A percentile compares a stretch with the other conserved stretches of the same genome.
These are phyloP conservation scores for Colletotrichum somersetense DNA, from an alignment of 2,329 filamentous ascomycete species.

Conservation along the genomic window DNA sequence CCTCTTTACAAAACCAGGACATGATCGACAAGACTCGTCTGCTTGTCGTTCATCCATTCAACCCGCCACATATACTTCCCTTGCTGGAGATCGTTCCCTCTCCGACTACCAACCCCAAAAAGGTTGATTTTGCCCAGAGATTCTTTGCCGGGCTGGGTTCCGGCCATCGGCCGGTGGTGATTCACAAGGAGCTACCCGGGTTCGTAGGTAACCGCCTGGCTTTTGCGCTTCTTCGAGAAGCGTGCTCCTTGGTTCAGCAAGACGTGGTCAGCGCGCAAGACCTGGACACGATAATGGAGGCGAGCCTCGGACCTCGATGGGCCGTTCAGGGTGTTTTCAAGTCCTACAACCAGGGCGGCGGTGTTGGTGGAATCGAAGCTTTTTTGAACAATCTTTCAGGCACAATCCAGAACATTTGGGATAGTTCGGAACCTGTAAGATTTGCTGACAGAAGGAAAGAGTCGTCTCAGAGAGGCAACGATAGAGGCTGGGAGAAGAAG, in stretches of 20 bases:
- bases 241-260: constrained; percentile 7
- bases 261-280: constrained; percentile 15
- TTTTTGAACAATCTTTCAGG: constrained; percentile 17
- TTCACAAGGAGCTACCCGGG: constrained; percentile 13
- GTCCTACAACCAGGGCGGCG: constrained; percentile 15
- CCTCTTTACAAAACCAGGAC: constrained; percentile 58
- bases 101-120: constrained; percentile 18
- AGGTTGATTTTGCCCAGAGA: not conserved
- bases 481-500: not conserved
- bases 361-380: constrained; percentile 8
- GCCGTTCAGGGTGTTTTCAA: constrained; percentile 16
- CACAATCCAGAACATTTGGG: constrained; percentile 11
- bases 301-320: constrained; percentile 16
- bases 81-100: constrained; percentile 68
- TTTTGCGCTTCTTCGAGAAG: constrained; percentile 17
- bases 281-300: constrained; percentile 16
- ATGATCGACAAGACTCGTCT: constrained; percentile 53
- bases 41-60: constrained; percentile 71
- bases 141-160: constrained; percentile 20
- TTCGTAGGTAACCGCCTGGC: constrained; percentile 20
- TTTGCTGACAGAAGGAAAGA: not conserved
- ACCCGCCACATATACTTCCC: constrained; percentile 73
- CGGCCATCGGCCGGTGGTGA: constrained; percentile 33
- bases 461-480: too few species aligned
- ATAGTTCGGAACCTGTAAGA: not conserved